Evolutionary conservation across 2,329 filamentous ascomycete species (phyloP).

Genomic region (Fusarium stilboides): DNA sequence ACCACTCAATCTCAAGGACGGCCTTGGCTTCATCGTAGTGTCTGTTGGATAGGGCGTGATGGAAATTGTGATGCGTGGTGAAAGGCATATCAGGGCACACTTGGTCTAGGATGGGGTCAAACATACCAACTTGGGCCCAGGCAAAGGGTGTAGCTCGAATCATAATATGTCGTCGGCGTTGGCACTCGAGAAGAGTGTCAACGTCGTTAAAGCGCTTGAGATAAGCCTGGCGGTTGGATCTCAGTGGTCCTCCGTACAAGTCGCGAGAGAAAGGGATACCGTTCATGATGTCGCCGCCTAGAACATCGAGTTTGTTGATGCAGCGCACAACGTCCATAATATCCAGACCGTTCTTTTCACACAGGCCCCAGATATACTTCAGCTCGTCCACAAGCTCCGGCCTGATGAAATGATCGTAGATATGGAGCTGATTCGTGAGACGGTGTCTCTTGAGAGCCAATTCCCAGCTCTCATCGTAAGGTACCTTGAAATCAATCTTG

Average conservation of each 20-base stretch:
- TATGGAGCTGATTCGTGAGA: conserved; percentile 6
- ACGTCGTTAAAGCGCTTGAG: not conserved
- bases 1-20: conserved; percentile 17
- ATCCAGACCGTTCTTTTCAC: not conserved
- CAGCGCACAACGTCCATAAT: not conserved
- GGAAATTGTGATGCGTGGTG: not conserved
- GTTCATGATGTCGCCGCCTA: not conserved
- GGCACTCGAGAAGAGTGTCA: conserved; percentile 12
- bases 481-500: not conserved
- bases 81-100: not conserved
- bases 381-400: not conserved
- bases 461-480: conserved; percentile 5
- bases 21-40: not conserved
- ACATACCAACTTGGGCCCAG: not conserved
- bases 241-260: not conserved
- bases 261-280: not conserved
- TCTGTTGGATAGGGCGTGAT: not conserved
- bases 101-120: not conserved
- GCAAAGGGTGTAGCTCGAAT: not conserved
- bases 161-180: conserved; percentile 25
- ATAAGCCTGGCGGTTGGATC: not conserved
- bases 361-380: not conserved
- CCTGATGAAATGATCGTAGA: conserved; percentile 15
- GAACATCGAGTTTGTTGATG: not conserved
- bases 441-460: conserved; percentile 1